Evolutionary conservation across 1,284 basidiomycete species (phyloP).

Genomic region (Gymnopus androsaceus): DNA sequence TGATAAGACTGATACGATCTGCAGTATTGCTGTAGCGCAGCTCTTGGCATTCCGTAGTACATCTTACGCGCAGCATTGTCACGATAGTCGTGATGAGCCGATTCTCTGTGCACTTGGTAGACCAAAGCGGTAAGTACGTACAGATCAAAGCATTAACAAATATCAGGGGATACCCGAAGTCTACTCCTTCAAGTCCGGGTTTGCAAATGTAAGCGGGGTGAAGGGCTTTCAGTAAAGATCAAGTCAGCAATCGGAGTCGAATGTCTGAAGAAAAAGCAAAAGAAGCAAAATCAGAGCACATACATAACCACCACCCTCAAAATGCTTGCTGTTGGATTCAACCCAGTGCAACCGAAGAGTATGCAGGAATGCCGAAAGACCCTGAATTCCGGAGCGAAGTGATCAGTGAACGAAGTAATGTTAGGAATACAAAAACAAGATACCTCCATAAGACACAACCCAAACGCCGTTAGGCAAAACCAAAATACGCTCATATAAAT

Average conservation of each 20-base stretch:
- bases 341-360: slow-evolving; percentile 98
- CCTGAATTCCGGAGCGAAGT: slow-evolving; percentile 43
- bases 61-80: no score
- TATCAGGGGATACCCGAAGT: no score
- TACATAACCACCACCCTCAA: slow-evolving; percentile 87
- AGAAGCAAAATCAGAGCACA: slow-evolving; percentile 42
- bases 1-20: no score
- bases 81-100: not conserved
- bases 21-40: no score
- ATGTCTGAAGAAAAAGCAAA: slow-evolving; percentile 23
- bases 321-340: slow-evolving; percentile 96
- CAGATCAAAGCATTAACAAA: no score
- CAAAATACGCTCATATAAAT: slow-evolving; percentile 75
- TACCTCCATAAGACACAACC: slow-evolving; percentile 94
- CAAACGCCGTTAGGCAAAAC: slow-evolving; percentile 77
- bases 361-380: slow-evolving; percentile 93
- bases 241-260: slow-evolving; percentile 35
- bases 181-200: slow-evolving; percentile 43
- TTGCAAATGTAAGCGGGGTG: slow-evolving; percentile 65
- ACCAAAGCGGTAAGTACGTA: no score
- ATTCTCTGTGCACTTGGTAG: slow-evolving; percentile 3
- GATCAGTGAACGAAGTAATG: slow-evolving; percentile 10
- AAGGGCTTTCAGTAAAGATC: slow-evolving; percentile 51
- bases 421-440: slow-evolving; percentile 15
- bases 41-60: no score